These are phyloP conservation scores for Lonicera japonica DNA, from an alignment of 129 eudicot genomes.

Conservation along the genomic window DNA sequence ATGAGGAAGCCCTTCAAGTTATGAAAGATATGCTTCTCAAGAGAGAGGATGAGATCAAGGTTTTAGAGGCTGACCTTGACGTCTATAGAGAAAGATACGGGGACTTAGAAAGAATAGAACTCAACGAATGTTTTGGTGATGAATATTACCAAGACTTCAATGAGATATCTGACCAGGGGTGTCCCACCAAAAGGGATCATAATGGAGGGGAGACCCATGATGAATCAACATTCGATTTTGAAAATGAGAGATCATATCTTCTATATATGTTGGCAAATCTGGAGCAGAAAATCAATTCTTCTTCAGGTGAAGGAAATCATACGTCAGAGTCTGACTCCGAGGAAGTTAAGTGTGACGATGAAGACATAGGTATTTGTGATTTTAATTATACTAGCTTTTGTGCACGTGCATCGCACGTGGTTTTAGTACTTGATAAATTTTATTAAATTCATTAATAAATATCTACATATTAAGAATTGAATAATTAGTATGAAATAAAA, in stretches of 20 bases:
- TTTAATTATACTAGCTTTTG: too few relatives aligned
- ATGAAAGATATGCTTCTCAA: conserved; percentile 44
- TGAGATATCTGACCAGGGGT: conserved; percentile 43
- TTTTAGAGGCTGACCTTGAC: conserved; percentile 49
- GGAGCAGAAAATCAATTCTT: conserved; percentile 36
- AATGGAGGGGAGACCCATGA: conserved; percentile 23
- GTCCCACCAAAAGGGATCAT: conserved; percentile 23
- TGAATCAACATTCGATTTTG: conserved; percentile 52
- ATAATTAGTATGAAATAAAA: too few relatives aligned
- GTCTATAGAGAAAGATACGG: conserved; percentile 48
- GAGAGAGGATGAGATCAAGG: conserved; percentile 51
- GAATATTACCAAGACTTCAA: conserved; percentile 53
- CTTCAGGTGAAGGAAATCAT: conserved; percentile 28
- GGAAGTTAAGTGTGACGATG: conserved; percentile 23
- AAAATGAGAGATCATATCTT: conserved; percentile 58
- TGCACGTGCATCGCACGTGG: too few relatives aligned
- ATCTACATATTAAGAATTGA: too few relatives aligned
- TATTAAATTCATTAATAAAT: too few relatives aligned
- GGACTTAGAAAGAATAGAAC: conserved; percentile 35
- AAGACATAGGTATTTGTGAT: conserved; percentile 30
- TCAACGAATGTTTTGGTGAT: conserved; percentile 51
- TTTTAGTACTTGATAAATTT: too few relatives aligned
- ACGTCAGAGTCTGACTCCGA: conserved; percentile 5
- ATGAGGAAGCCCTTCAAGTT: conserved; percentile 64
- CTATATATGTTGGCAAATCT: conserved; percentile 44